Base-by-base conservation (phyloP, 2,329 filamentous ascomycete genomes). In the Pyricularia sp. region DNA sequence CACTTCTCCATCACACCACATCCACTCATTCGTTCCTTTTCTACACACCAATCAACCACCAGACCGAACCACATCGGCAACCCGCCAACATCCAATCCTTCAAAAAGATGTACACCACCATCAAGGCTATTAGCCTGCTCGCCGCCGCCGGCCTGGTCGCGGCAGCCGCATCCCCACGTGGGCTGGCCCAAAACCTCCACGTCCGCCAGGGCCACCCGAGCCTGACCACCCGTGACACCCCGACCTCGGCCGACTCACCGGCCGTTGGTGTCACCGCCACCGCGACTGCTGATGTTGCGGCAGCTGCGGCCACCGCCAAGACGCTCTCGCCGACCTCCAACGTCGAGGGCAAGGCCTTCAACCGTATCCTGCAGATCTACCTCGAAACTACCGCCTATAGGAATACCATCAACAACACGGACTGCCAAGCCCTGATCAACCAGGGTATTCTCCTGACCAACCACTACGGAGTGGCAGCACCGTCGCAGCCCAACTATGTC, bases 401-500 rank as follows among this genome's bases (percentile, higher is more conserved):
- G 68, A 85, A 88, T 74, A 87, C 90, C 1, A 81, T 81, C 55
- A 85, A 83, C 20, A 90, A 93, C 76, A 83, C 85, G 86, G 75
- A 74, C 75, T 79, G 89, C 25, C 76, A 79, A 59, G 87, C 80
- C 79, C 80, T 91, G 26, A 86, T 87, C 12, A 78, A 80, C 70
- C 83, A 86, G 77, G 90, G 90, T 67, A 86, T 92, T 71, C 85
- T 83, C 4, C 81, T 92, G 33, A 81, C 80, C 65, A 85, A 86
- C 73, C 83, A 85, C 78, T 86, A 83, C 70, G 90, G 83, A 25
- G 79, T 91, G 58, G 92, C 90, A 1, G 90, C 93, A 74, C 90
- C 91, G 0, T 90, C 86, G 0, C 85, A 93, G 81, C 91, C 91
- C 25, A 94, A 94, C 81, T 94, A 94, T 77, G 84, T 89, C 69